phyloP scores from a whole-genome alignment of 2,329 filamentous ascomycete genomes.

The Dactylellina cionopaga region DNA sequence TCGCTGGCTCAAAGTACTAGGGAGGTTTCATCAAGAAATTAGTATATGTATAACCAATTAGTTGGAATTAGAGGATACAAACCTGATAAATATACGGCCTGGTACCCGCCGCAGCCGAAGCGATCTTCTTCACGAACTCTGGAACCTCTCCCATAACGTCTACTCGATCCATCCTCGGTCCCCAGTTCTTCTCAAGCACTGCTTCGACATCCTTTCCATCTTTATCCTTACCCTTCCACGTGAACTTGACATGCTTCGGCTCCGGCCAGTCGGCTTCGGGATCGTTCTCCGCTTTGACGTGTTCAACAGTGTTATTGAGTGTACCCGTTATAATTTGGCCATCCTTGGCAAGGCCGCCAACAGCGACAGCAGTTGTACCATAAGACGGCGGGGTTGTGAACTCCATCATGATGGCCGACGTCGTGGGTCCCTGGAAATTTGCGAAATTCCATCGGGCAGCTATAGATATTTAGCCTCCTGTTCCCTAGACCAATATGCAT shows the following conservation, averaged over 20 bases:
- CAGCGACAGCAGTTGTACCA: conserved; percentile 81
- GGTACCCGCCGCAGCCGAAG: conserved; percentile 85
- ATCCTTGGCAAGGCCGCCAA: conserved; percentile 84
- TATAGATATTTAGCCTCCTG: conserved; percentile 58
- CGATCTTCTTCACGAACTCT: conserved; percentile 92
- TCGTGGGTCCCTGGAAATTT: conserved; percentile 86
- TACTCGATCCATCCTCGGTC: conserved; percentile 78
- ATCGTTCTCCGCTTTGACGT: conserved; percentile 77
- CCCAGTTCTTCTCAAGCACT: conserved; percentile 74
- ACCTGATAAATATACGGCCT: conserved; percentile 99
- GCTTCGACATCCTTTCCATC: conserved; percentile 79
- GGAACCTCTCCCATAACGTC: conserved; percentile 98
- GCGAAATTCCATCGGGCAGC: conserved; percentile 91
- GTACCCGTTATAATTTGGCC: conserved; percentile 77
- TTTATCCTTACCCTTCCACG: conserved; percentile 75
- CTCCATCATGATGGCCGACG: conserved; percentile 94
- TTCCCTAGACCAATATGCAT: background rate
- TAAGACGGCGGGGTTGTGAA: conserved; percentile 94
- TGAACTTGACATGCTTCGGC: conserved; percentile 77
- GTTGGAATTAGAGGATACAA: conserved; percentile 57
- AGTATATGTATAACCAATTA: background rate
- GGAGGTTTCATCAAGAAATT: background rate
- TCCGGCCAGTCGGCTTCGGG: conserved; percentile 87
- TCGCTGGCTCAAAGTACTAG: conserved; percentile 76
- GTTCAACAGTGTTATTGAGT: conserved; percentile 71